These are phyloP conservation scores for Rhizopus arrhizus DNA, from an alignment of 371 early-diverging fungal genomes.

Conservation along the genomic window DNA sequence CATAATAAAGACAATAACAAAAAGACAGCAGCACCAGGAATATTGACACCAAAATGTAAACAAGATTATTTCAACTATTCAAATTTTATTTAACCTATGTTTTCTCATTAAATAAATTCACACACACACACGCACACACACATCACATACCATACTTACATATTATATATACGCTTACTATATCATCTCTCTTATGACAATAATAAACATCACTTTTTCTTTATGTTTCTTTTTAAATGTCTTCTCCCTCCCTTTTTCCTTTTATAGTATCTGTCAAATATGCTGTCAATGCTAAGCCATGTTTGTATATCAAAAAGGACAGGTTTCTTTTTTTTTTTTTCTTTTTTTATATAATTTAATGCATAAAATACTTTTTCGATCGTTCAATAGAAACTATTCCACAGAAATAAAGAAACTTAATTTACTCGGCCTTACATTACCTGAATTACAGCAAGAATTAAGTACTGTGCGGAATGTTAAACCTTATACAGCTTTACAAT, in stretches of 20 bases:
- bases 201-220: neutral
- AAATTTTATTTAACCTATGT: constrained; percentile 27
- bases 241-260: neutral
- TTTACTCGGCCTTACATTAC: constrained; percentile 49
- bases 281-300: too few species aligned
- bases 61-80: constrained; percentile 14
- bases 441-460: constrained; percentile 45
- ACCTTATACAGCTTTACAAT: constrained; percentile 59
- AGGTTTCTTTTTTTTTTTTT: neutral
- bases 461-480: constrained; percentile 34
- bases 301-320: neutral
- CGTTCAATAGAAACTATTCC: constrained; percentile 16
- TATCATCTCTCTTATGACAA: neutral
- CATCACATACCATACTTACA: too few species aligned
- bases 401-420: constrained; percentile 39
- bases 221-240: constrained; percentile 5
- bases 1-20: constrained; percentile 33
- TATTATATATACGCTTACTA: too few species aligned
- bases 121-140: too few species aligned
- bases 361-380: neutral
- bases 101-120: neutral
- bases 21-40: constrained; percentile 9
- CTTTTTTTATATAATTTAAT: constrained; percentile 7
- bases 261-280: neutral
- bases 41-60: constrained; percentile 11